Evolutionary conservation across 2,329 filamentous ascomycete genomes (phyloP).

Genomic region (Hypoxylon sp.): DNA sequence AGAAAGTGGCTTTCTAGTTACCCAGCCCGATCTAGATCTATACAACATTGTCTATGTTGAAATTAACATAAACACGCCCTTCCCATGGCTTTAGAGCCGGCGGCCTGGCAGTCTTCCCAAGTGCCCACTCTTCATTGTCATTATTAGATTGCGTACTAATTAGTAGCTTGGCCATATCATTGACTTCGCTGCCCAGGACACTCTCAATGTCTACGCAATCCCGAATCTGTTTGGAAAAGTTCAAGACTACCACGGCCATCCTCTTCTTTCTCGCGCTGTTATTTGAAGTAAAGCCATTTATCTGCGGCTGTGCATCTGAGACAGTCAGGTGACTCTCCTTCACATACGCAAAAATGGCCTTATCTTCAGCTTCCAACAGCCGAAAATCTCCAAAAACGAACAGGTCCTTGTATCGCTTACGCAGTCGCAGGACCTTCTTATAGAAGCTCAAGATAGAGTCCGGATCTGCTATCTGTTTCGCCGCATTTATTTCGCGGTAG

Average conservation of each 20-base stretch:
- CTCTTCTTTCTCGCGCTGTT: slow-evolving; percentile 42
- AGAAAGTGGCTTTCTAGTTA: not conserved
- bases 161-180: slow-evolving; percentile 47
- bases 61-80: slow-evolving; percentile 45
- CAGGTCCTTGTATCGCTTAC: slow-evolving; percentile 69
- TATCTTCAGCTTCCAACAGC: slow-evolving; percentile 64
- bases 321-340: slow-evolving; percentile 54
- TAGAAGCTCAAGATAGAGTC: slow-evolving; percentile 72
- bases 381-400: slow-evolving; percentile 75
- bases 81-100: slow-evolving; percentile 50
- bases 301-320: slow-evolving; percentile 24
- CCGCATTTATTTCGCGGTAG: slow-evolving; percentile 70
- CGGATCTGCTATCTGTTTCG: slow-evolving; percentile 60
- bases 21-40: not conserved
- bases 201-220: slow-evolving; percentile 46
- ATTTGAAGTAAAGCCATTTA: slow-evolving; percentile 10
- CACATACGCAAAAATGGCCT: slow-evolving; percentile 70
- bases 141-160: slow-evolving; percentile 46
- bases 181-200: slow-evolving; percentile 43
- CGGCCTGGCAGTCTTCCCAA: not conserved
- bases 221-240: slow-evolving; percentile 61
- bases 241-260: slow-evolving; percentile 60
- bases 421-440: slow-evolving; percentile 64
- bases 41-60: slow-evolving; percentile 13
- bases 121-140: not conserved